Base-by-base conservation (phyloP, 176 grass and related monocot species). In the Ampelocalamus luodianensis region DNA sequence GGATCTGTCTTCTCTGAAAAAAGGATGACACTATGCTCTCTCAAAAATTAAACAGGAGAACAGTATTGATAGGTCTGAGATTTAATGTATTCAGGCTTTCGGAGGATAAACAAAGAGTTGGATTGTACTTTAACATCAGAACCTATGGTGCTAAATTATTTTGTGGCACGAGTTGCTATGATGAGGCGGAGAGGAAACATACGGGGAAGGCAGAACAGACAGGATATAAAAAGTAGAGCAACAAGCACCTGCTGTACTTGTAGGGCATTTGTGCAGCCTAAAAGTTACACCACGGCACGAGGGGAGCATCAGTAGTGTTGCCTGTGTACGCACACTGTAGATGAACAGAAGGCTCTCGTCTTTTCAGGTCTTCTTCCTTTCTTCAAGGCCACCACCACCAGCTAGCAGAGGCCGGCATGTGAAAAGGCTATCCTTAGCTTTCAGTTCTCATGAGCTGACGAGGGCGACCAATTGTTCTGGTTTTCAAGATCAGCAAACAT, bases 161-260 rank as follows among this genome's bases (percentile, higher is more conserved):
- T 29, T 5, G 12, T 20, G 29, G 45, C 78, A 51, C 45, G 18
- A 20, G 4, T 1, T 20, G 45, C 62, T 11, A 80, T 80, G 64
- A 13, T 23, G 43, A 67, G 65, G 27, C n/a, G 29, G 78, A 51
- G 78, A 67, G 44, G 63, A 65, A 48, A 14, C 24, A 22, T 11
- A 45, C 13, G 16, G 76, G 77, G 77, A 48, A 65, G 59, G 59
- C 42, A 51, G 27, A 40, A 6, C 13, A 48, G 13, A 49, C 22
- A 72, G 5, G 14, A 29, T 67, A 80, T 80, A 62, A 37, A 66
- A 80, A 80, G 78, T 80, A 67, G 78, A 80, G 78, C 44, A 51
- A 36, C 27, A 24, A 37, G 45, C 62, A 80, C 62, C 53, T 53
- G 44, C 78, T 67, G 62, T 80, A 80, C 78, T 44, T 40, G 39